phyloP scores from a whole-genome alignment of 176 grass and related monocot genomes.

The Otatea glauca region DNA sequence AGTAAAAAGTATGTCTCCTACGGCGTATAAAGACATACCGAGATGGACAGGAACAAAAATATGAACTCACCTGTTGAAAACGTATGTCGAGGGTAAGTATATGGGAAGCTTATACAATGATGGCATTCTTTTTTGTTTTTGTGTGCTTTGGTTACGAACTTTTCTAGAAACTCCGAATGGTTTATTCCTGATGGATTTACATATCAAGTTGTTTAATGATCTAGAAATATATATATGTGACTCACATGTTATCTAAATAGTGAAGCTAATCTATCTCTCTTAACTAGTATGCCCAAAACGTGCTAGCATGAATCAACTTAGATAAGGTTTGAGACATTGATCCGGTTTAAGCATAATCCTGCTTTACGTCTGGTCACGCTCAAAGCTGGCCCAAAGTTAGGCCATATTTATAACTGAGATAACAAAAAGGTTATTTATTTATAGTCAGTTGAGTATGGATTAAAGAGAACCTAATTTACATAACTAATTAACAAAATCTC shows the following conservation, averaged over 20 bases:
- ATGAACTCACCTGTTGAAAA: neutral
- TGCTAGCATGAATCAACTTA: neutral
- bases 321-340: neutral
- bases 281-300: neutral
- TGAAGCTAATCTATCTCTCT: neutral
- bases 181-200: neutral
- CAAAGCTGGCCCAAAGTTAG: neutral
- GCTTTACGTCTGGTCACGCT: neutral
- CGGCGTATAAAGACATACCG: rapidly evolving
- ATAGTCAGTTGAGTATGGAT: neutral
- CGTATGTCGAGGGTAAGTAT: rapidly evolving
- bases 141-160: neutral
- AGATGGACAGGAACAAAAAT: neutral
- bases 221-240: neutral
- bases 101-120: neutral
- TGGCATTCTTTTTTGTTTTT: neutral
- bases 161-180: neutral
- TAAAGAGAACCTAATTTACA: neutral
- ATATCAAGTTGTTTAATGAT: neutral
- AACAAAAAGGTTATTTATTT: neutral
- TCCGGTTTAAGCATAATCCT: rapidly evolving
- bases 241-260: neutral
- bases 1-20: neutral
- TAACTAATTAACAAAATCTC: neutral
- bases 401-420: neutral